phyloP scores from a whole-genome alignment of 2,329 filamentous ascomycete genomes.

The Colletotrichum cuscutae region DNA sequence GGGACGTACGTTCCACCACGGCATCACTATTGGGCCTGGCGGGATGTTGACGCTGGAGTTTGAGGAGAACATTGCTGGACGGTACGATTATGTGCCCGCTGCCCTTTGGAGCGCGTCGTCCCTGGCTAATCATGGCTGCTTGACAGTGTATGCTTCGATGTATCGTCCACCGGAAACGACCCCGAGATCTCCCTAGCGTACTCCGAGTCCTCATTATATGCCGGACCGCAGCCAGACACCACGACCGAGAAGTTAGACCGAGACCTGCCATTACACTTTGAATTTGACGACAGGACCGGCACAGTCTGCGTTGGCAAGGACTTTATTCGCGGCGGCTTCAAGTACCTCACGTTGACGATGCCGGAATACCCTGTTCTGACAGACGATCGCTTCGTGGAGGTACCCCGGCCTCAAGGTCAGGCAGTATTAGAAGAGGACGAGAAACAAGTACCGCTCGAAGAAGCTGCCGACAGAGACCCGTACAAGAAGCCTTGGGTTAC shows the following conservation, averaged over 20 bases:
- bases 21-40: conserved; percentile 43
- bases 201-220: conserved; percentile 38
- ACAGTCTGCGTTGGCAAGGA: conserved; percentile 44
- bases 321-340: conserved; percentile 52
- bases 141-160: conserved; percentile 47
- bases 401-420: conserved; percentile 40
- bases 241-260: conserved; percentile 39
- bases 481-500: conserved; percentile 42
- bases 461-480: conserved; percentile 24
- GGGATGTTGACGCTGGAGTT: conserved; percentile 52
- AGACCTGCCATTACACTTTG: conserved; percentile 40
- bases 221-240: conserved; percentile 37
- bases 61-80: conserved; percentile 51
- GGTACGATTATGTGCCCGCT: conserved; percentile 39
- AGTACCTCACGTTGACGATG: conserved; percentile 54
- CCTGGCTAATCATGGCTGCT: conserved; percentile 4
- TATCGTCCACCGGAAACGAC: conserved; percentile 41
- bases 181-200: conserved; percentile 40
- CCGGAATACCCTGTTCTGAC: conserved; percentile 48
- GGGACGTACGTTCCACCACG: conserved; percentile 31
- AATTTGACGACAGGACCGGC: conserved; percentile 42
- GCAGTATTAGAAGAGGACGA: conserved; percentile 31
- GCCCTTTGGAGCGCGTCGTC: background rate
- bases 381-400: background rate
- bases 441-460: background rate